These are phyloP conservation scores for Ramaria rubella DNA, from an alignment of 768 basidiomycete genomes.

Conservation along the genomic window DNA sequence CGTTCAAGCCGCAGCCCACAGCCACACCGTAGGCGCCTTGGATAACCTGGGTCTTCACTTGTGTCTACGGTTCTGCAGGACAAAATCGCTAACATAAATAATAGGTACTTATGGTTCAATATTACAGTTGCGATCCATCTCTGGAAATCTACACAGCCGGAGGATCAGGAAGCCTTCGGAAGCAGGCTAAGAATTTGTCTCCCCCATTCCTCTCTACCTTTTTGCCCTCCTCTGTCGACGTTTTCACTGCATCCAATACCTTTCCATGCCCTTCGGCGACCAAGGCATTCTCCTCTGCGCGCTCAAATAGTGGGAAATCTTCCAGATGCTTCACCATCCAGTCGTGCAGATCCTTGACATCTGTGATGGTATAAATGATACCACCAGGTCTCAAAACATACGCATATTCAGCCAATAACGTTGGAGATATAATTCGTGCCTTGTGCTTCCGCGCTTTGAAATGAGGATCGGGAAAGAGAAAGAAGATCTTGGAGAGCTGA, in stretches of 20 bases:
- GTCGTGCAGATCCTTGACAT: slow-evolving; percentile 86
- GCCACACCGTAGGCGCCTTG: not conserved
- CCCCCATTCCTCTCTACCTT: slow-evolving; percentile 92
- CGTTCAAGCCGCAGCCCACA: not conserved
- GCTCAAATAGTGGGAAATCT: slow-evolving; percentile 81
- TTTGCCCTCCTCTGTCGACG: slow-evolving; percentile 90
- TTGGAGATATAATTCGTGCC: slow-evolving; percentile 95
- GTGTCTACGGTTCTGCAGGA: not conserved
- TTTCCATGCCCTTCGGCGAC: slow-evolving; percentile 69
- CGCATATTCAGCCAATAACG: slow-evolving; percentile 96
- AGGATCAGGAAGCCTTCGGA: slow-evolving; percentile 50
- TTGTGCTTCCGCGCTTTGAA: slow-evolving; percentile 99
- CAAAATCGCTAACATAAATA: no score
- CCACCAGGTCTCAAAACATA: slow-evolving; percentile 91
- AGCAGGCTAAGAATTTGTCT: slow-evolving; percentile 90
- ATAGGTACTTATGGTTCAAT: no score
- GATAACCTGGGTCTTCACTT: not conserved
- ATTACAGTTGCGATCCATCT: no score
- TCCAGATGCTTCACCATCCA: slow-evolving; percentile 95
- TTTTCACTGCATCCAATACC: slow-evolving; percentile 76
- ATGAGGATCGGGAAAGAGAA: slow-evolving; percentile 98
- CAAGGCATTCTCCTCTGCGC: slow-evolving; percentile 66
- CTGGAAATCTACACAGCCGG: not conserved
- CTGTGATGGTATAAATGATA: slow-evolving; percentile 95
- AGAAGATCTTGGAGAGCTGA: slow-evolving; percentile 89